Percentiles rank a stretch among this genome's conserved stretches.
Evolutionary conservation across 768 basidiomycete species (phyloP).

Genomic region (Mycena leptocephala): DNA sequence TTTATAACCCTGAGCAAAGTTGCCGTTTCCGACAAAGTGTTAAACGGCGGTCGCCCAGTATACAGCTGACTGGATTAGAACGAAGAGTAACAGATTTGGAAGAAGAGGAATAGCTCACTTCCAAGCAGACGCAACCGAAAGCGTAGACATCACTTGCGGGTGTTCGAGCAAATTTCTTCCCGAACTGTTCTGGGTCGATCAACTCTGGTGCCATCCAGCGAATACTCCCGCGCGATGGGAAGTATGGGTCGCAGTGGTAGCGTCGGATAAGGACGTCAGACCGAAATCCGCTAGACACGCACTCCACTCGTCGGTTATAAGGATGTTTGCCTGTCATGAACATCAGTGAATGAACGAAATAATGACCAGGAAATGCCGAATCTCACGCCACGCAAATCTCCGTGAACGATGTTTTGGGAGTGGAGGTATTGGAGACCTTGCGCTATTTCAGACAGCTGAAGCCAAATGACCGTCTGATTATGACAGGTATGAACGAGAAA

Average conservation of each 20-base stretch:
- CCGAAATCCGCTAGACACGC: conserved; percentile 54
- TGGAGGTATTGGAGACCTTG: conserved; percentile 32
- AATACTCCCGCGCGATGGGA: conserved; percentile 45
- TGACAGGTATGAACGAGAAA: background rate
- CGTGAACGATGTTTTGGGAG: conserved; percentile 34
- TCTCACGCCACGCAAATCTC: conserved; percentile 38
- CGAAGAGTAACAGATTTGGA: background rate
- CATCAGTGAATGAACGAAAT: background rate
- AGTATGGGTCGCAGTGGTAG: conserved; percentile 41
- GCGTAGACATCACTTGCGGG: conserved; percentile 50
- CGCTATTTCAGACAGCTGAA: conserved; percentile 36
- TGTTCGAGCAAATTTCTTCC: conserved; percentile 42
- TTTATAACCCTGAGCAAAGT: background rate
- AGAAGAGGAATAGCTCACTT: conserved; percentile 36
- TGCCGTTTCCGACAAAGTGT: background rate
- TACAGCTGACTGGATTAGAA: conserved; percentile 4
- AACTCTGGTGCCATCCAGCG: conserved; percentile 57
- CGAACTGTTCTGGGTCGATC: conserved; percentile 46
- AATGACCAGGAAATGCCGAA: background rate
- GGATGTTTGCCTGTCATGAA: conserved; percentile 45
- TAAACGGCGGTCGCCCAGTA: conserved; percentile 23
- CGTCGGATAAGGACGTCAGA: conserved; percentile 47
- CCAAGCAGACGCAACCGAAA: conserved; percentile 51
- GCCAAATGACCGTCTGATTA: background rate
- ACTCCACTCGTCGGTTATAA: conserved; percentile 47